Percentiles rank a stretch among this genome's conserved stretches.
These are phyloP conservation scores for Tardiomyces digboiensis DNA, from an alignment of 1,139 yeast species.

Conservation along the genomic window DNA sequence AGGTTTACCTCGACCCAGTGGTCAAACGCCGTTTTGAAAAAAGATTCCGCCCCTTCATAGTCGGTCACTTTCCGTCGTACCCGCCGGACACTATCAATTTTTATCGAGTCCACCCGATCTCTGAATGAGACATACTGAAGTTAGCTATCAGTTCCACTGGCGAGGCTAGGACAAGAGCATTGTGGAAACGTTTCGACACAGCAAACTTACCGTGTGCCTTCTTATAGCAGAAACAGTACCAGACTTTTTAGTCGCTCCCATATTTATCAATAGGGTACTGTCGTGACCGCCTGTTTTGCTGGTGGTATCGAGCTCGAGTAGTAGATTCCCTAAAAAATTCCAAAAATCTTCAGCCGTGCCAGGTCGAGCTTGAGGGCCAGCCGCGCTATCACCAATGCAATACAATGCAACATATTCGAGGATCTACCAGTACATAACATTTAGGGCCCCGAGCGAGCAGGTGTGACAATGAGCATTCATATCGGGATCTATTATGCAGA, in stretches of 20 bases:
- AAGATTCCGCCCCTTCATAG: slow-evolving; percentile 40
- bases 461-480: no score
- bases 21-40: slow-evolving; percentile 66
- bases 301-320: not conserved
- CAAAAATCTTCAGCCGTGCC: not conserved
- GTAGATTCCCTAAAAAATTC: not conserved
- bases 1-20: slow-evolving; percentile 87
- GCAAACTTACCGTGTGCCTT: slow-evolving; percentile 14
- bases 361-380: no score
- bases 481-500: no score
- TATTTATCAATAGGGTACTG: not conserved
- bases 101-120: slow-evolving; percentile 74
- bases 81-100: slow-evolving; percentile 73
- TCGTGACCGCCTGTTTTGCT: not conserved
- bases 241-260: slow-evolving; percentile 14
- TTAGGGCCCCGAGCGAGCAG: no score
- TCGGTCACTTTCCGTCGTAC: slow-evolving; percentile 58
- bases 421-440: no score
- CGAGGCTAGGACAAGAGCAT: no score
- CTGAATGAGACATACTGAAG: slow-evolving; percentile 55
- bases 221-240: slow-evolving; percentile 14
- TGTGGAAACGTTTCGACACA: not conserved
- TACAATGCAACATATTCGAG: no score
- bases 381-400: no score
- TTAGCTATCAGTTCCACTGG: slow-evolving; percentile 1